phyloP scores from a whole-genome alignment of 2,329 filamentous ascomycete genomes.

The Xylariaceae sp. region DNA sequence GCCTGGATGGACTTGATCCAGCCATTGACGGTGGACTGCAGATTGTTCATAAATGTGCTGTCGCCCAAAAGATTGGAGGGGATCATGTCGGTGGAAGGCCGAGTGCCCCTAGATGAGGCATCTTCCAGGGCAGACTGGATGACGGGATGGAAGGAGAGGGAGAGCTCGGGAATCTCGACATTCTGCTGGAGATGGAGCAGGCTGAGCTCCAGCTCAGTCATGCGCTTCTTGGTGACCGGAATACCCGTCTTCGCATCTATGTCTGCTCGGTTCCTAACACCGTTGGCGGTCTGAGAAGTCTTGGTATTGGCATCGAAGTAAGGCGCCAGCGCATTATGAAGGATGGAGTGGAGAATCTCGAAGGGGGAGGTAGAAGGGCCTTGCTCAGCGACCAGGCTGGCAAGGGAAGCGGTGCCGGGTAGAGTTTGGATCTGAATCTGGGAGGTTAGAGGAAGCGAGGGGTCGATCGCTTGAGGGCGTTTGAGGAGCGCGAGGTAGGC shows the following conservation, averaged over 20 bases:
- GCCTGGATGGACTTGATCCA: slow-evolving; percentile 99
- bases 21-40: slow-evolving; percentile 89
- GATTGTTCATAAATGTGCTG: slow-evolving; percentile 85
- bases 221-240: slow-evolving; percentile 93
- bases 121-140: slow-evolving; percentile 83
- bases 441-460: slow-evolving; percentile 72
- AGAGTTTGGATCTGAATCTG: slow-evolving; percentile 94
- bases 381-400: slow-evolving; percentile 64
- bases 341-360: slow-evolving; percentile 85
- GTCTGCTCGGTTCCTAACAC: slow-evolving; percentile 70
- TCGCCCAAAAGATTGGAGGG: slow-evolving; percentile 74
- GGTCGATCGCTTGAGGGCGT: slow-evolving; percentile 81
- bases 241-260: slow-evolving; percentile 91
- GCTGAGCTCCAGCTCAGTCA: slow-evolving; percentile 89
- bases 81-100: slow-evolving; percentile 75
- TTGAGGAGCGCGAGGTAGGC: slow-evolving; percentile 89
- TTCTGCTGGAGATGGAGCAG: slow-evolving; percentile 93
- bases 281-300: slow-evolving; percentile 64
- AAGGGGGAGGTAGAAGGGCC: slow-evolving; percentile 75
- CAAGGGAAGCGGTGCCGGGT: slow-evolving; percentile 72
- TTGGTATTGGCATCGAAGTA: slow-evolving; percentile 98
- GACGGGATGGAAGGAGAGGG: slow-evolving; percentile 80
- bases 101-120: slow-evolving; percentile 61
- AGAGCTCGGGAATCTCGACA: slow-evolving; percentile 92
- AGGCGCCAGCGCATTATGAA: slow-evolving; percentile 86